Base-by-base conservation (phyloP, 1,139 yeast genomes). In the Zygosaccharomyces pseudobailii region DNA sequence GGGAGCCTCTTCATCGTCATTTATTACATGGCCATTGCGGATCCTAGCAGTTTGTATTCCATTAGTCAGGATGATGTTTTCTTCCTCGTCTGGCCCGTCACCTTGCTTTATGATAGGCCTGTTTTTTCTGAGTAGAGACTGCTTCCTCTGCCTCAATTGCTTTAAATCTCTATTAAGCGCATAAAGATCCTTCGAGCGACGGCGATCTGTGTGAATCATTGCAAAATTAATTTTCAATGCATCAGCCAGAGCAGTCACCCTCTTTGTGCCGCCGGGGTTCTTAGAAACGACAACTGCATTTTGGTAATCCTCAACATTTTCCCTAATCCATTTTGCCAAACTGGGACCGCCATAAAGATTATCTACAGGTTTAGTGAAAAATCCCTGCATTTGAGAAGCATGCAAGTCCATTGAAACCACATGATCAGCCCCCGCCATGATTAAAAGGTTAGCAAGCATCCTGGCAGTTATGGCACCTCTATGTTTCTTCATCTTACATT, bases 391-490 rank as follows among this genome's bases (percentile, higher is more conserved):
- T 70, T 92, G 99, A 35, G 96, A 84, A 24, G 98, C 98, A 66
- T 94, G 98, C 58, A 92, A 74, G 67, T 92, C 99, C 97, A 92
- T 90, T 5, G 96, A 87, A 36, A 92, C 94, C 54, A 92, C 95
- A 71, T 92, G 99, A 70, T 94, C 98, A 21, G 97, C 98, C 55
- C 99, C 99, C 1, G 99, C 97, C 95, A 92, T 92, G 47, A 90
- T 83, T 56, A 94, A 74, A 62, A 94, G 72, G 60, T 92, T 92
- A 50, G 99, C 97, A 66, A 94, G 77, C 98, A 94, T 90, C 66
- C 97, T 79, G n/a, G 98, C 98, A 4, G 98, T 90, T 59, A 94
- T 94, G 31, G 98, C 97, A 48, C 98, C 98, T 70, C 98, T 79
- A 65, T 92, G 97, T 68, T 88, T 92, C 73, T 90, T 92, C 98